Base-by-base conservation (phyloP, 768 basidiomycete genomes). In the Phylloporus rhodoxanthus region DNA sequence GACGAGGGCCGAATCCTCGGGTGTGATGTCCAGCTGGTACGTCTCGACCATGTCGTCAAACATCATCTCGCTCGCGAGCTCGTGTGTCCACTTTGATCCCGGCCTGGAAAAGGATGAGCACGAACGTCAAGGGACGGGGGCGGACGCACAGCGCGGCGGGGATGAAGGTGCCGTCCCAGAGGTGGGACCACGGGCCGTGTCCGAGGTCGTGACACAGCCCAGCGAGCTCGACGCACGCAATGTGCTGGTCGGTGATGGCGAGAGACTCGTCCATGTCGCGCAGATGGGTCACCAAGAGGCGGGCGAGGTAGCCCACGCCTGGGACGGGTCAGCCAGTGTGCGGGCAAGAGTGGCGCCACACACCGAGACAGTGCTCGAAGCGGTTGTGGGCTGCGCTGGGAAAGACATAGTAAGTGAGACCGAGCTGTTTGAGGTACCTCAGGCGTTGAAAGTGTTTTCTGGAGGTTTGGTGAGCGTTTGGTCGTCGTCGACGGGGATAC, bases 131-230 rank as follows among this genome's bases (percentile, higher is more conserved):
- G 25, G 25, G 5, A 26, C 25, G 10, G 10, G n/a, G 28, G 7
- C 1, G 17, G n/a, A 73, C 79, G 57, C 58, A 88, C 88, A 80
- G 54, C 1, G 79, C 81, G 4, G 58, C 49, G 1, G 87, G 87
- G 45, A 92, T 88, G 64, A 88, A 90, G 45, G 72, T 59, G 7
- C 70, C 68, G 54, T 92, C 89, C 84, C 86, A 92, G 8, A 91
- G 83, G 63, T 92, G 90, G 51, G 81, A 85, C 82, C 85, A 91
- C 0, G 89, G 89, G 0, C 90, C 90, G 58, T 91, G 89, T 0
- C 87, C 89, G 4, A 91, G 77, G 64, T 91, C 89, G 57, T 91
- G 90, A 49, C 88, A 90, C 3, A 91, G 71, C 0, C 87, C 90
- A 0, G 89, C 89, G 20, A 91, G 70, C 50, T 86, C 83, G 15